phyloP scores from a whole-genome alignment of 805 yeast genomes.

The Ogataea philodendri region DNA sequence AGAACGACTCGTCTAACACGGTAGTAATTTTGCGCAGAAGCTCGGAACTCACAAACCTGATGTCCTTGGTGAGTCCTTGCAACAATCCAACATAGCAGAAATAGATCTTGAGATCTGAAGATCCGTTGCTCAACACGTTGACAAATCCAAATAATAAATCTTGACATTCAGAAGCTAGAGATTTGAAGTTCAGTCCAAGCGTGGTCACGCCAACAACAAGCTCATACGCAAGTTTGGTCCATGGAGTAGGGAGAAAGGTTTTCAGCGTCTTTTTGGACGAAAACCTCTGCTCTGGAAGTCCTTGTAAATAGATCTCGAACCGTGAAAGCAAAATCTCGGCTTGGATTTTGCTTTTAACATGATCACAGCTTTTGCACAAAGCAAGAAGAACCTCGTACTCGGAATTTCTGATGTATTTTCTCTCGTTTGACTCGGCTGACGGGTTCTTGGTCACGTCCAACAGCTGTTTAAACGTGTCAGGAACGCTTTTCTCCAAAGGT shows the following conservation, averaged over 20 bases:
- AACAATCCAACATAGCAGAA: constrained; percentile 34
- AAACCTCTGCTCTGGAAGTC: constrained; percentile 45
- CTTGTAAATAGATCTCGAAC: constrained; percentile 45
- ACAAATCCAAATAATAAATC: constrained; percentile 13
- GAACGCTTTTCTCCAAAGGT: constrained; percentile 22
- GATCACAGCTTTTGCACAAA: constrained; percentile 45
- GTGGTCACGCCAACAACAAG: constrained; percentile 34
- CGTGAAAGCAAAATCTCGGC: constrained; percentile 44
- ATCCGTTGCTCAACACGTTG: constrained; percentile 1
- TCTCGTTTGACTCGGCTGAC: constrained; percentile 16
- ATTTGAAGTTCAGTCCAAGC: constrained; percentile 25
- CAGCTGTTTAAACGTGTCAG: constrained; percentile 25
- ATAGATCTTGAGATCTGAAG: constrained; percentile 10
- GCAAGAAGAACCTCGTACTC: constrained; percentile 58
- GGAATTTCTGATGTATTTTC: constrained; percentile 11
- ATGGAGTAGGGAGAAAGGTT: constrained; percentile 37
- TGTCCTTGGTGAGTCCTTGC: constrained; percentile 29
- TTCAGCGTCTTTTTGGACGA: constrained; percentile 27
- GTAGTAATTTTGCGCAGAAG: constrained; percentile 21
- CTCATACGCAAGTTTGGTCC: constrained; percentile 40
- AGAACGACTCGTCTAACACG: constrained; percentile 32
- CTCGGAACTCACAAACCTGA: constrained; percentile 21
- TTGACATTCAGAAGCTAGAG: constrained; percentile 14
- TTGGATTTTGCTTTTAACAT: constrained; percentile 36
- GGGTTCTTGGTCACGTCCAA: constrained; percentile 21